phyloP scores from a whole-genome alignment of 2,329 filamentous ascomycete species.

The Aspergillus flavus region DNA sequence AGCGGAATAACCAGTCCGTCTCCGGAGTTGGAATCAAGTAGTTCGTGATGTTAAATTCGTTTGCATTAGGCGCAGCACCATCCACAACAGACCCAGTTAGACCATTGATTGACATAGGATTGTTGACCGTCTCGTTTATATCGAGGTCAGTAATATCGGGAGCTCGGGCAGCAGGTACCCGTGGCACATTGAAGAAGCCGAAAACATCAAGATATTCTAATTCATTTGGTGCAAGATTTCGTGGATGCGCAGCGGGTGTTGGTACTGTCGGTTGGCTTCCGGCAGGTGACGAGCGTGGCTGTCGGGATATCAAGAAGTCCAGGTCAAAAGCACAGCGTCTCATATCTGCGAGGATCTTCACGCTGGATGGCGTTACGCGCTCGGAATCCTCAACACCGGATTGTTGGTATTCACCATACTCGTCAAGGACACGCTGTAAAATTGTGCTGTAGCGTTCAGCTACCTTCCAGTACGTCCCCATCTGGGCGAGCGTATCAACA shows the following conservation, averaged over 20 bases:
- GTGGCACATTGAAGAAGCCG: slow-evolving; percentile 90
- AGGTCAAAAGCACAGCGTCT: slow-evolving; percentile 85
- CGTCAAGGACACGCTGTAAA: slow-evolving; percentile 80
- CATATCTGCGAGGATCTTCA: slow-evolving; percentile 90
- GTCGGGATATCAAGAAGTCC: slow-evolving; percentile 83
- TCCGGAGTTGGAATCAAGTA: slow-evolving; percentile 51
- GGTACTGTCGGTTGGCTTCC: slow-evolving; percentile 33
- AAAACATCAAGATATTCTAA: slow-evolving; percentile 91
- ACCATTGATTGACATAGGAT: slow-evolving; percentile 42
- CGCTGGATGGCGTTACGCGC: slow-evolving; percentile 75
- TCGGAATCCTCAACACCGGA: slow-evolving; percentile 63
- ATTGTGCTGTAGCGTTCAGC: slow-evolving; percentile 79
- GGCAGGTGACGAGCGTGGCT: slow-evolving; percentile 58
- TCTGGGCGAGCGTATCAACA: slow-evolving; percentile 76
- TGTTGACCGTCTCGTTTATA: slow-evolving; percentile 28
- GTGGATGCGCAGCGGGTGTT: slow-evolving; percentile 51
- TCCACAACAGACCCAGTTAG: slow-evolving; percentile 31
- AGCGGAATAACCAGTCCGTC: slow-evolving; percentile 49
- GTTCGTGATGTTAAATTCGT: slow-evolving; percentile 50
- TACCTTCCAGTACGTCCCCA: slow-evolving; percentile 84
- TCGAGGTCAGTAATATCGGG: slow-evolving; percentile 30
- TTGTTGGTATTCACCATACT: slow-evolving; percentile 77
- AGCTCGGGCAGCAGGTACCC: slow-evolving; percentile 56
- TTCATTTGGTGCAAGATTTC: slow-evolving; percentile 74
- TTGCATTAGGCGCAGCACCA: slow-evolving; percentile 27